Conservation (phyloP, 129 eudicot genomes). For the Kitagawia praeruptora region DNA sequence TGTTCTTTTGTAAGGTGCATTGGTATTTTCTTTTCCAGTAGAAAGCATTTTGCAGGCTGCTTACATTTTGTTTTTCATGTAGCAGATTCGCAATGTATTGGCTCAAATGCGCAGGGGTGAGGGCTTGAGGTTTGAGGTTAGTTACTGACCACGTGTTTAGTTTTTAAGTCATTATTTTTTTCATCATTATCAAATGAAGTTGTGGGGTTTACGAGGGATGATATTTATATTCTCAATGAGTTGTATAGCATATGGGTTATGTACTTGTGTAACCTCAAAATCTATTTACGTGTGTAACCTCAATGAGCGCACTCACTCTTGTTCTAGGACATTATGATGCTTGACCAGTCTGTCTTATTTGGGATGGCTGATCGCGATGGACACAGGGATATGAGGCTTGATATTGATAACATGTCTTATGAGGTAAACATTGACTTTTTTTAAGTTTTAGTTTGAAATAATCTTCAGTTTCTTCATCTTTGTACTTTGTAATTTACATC, state of each 20-base stretch:
- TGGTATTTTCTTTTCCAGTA: background rate
- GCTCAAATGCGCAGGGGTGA: constrained; percentile 91
- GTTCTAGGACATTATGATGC: constrained; percentile 78
- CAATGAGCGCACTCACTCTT: background rate
- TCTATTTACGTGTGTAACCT: background rate
- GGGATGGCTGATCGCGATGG: constrained; percentile 85
- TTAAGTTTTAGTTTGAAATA: background rate
- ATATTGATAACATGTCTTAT: constrained; percentile 94
- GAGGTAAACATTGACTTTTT: constrained; percentile 36
- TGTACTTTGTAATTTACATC: background rate
- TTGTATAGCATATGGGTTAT: background rate
- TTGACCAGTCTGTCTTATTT: constrained; percentile 62
- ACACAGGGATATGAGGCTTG: constrained; percentile 94
- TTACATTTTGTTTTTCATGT: background rate
- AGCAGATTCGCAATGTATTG: constrained; percentile 75
- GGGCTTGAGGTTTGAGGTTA: constrained; percentile 83
- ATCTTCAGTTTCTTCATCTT: background rate
- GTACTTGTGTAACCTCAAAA: background rate
- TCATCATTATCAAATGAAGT: background rate
- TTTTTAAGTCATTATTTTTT: background rate
- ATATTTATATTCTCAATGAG: background rate
- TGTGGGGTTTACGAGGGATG: background rate
- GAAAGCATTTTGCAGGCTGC: background rate
- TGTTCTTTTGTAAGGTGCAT: background rate
- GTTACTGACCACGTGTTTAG: constrained; percentile 7